A percentile compares a stretch with the other conserved stretches of the same genome.
phyloP scores from a whole-genome alignment of 2,329 filamentous ascomycete species.

The Podosphaera aphanis region DNA sequence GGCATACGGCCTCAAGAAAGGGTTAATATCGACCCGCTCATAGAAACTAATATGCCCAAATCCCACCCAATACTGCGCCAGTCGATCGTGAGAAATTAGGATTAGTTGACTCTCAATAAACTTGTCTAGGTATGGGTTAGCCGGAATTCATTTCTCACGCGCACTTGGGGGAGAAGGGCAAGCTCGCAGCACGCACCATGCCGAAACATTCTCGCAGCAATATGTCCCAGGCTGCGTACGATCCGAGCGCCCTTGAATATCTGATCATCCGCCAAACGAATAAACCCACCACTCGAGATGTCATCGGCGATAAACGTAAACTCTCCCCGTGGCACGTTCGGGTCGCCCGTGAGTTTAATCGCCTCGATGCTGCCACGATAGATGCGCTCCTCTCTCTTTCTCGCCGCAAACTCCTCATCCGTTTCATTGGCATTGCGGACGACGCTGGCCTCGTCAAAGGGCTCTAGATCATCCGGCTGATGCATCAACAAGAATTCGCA shows the following conservation, averaged over 20 bases:
- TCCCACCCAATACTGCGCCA: slow-evolving; percentile 64
- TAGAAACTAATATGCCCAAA: slow-evolving; percentile 38
- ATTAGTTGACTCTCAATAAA: slow-evolving; percentile 59
- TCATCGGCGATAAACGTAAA: slow-evolving; percentile 62
- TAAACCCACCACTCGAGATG: slow-evolving; percentile 40
- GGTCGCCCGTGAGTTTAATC: slow-evolving; percentile 79
- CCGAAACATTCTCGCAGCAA: slow-evolving; percentile 48
- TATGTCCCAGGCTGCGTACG: slow-evolving; percentile 52
- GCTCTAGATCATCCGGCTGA: slow-evolving; percentile 37
- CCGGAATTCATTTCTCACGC: slow-evolving; percentile 8
- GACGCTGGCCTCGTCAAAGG: slow-evolving; percentile 19
- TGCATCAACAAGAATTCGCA: slow-evolving; percentile 70
- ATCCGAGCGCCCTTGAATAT: slow-evolving; percentile 53
- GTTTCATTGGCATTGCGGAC: slow-evolving; percentile 21
- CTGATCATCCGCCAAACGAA: slow-evolving; percentile 38
- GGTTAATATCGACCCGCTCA: slow-evolving; percentile 33
- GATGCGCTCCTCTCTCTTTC: slow-evolving; percentile 23
- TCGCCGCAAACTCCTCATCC: slow-evolving; percentile 22
- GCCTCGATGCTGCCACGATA: slow-evolving; percentile 52
- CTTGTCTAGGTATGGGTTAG: slow-evolving; percentile 27
- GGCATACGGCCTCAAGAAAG: slow-evolving; percentile 17
- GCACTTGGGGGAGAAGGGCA: background rate
- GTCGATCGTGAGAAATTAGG: slow-evolving; percentile 47
- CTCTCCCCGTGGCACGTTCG: slow-evolving; percentile 71
- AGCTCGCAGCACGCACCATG: slow-evolving; percentile 51